A percentile compares a stretch with the other conserved stretches of the same genome.
Conservation (phyloP, 352 stramenopile species). For the Phytophthora kernoviae region DNA sequence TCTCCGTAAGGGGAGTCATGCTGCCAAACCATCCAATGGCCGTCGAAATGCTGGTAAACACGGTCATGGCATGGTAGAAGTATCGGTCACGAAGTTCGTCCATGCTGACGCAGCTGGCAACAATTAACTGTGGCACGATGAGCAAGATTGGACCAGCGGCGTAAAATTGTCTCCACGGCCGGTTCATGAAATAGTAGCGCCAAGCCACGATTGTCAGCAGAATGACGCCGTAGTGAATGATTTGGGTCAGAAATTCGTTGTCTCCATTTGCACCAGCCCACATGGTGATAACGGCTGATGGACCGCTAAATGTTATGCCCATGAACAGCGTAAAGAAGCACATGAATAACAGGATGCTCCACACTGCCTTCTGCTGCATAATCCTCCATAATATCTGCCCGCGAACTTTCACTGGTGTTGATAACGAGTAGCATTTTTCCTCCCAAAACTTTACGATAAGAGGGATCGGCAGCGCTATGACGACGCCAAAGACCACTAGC, state of each 20-base stretch:
- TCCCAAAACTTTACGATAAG: conserved; percentile 38
- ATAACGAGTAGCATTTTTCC: conserved; percentile 41
- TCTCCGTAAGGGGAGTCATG: conserved; percentile 53
- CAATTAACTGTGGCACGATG: conserved; percentile 35
- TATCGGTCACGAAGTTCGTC: conserved; percentile 30
- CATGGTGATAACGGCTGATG: conserved; percentile 14
- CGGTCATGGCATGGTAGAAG: conserved; percentile 36
- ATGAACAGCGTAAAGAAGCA: conserved; percentile 45
- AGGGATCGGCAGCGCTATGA: conserved; percentile 30
- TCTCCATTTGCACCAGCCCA: conserved; percentile 31
- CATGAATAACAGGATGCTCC: conserved; percentile 44
- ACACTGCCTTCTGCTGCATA: conserved; percentile 53
- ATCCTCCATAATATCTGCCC: conserved; percentile 47
- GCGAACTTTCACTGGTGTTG: conserved; percentile 35
- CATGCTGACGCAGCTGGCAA: conserved; percentile 28
- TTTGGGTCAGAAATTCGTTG: conserved; percentile 18
- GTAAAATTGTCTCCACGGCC: conserved; percentile 43
- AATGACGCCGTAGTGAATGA: conserved; percentile 16
- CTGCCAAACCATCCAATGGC: conserved; percentile 29
- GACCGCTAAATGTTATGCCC: conserved; percentile 29
- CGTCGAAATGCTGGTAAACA: conserved; percentile 24
- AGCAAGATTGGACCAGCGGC: conserved; percentile 24
- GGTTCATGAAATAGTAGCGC: conserved; percentile 36
- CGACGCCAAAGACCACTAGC: conserved; percentile 27
- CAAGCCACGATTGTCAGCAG: conserved; percentile 30